A percentile compares a stretch with the other conserved stretches of the same genome.
These are phyloP conservation scores for Chaetomiaceae sp. DNA, from an alignment of 2,329 filamentous ascomycete species.

Conservation along the genomic window DNA sequence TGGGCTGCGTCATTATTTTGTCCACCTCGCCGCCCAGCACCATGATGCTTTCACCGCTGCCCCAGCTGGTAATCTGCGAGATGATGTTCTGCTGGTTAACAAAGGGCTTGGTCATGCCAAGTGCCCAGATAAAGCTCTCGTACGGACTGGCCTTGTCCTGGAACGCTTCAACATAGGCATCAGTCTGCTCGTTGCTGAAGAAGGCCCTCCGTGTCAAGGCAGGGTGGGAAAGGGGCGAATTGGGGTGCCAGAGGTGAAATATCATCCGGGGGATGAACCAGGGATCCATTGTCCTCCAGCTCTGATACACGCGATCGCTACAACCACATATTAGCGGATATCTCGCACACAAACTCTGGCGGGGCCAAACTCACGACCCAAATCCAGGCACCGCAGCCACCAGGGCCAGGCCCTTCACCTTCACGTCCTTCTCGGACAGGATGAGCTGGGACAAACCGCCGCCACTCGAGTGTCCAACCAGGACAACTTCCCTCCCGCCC, in stretches of 20 bases:
- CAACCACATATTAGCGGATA: constrained; percentile 8
- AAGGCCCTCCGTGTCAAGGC: constrained; percentile 46
- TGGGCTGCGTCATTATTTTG: constrained; percentile 36
- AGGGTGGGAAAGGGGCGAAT: constrained; percentile 49
- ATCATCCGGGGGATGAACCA: constrained; percentile 45
- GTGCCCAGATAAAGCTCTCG: constrained; percentile 50
- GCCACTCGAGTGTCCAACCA: constrained; percentile 50
- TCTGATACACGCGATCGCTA: constrained; percentile 39
- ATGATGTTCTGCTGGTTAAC: constrained; percentile 39
- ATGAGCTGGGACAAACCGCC: constrained; percentile 48
- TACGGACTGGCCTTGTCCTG: constrained; percentile 43
- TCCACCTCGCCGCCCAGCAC: constrained; percentile 40
- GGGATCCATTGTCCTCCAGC: constrained; percentile 45
- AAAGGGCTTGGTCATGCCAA: constrained; percentile 45
- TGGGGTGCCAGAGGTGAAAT: constrained; percentile 46
- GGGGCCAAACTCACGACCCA: constrained; percentile 39
- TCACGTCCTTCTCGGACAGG: constrained; percentile 38
- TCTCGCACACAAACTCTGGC: neutral
- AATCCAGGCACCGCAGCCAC: constrained; percentile 45
- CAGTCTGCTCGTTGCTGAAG: constrained; percentile 43
- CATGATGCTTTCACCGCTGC: constrained; percentile 33
- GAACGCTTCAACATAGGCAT: constrained; percentile 39
- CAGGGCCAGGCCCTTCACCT: constrained; percentile 43
- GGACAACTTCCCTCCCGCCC: constrained; percentile 33
- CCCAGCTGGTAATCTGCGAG: constrained; percentile 32